Percentiles rank a stretch among this genome's conserved stretches.
phyloP scores from a whole-genome alignment of 2,329 filamentous ascomycete species.

The Bipolaris bicolor region DNA sequence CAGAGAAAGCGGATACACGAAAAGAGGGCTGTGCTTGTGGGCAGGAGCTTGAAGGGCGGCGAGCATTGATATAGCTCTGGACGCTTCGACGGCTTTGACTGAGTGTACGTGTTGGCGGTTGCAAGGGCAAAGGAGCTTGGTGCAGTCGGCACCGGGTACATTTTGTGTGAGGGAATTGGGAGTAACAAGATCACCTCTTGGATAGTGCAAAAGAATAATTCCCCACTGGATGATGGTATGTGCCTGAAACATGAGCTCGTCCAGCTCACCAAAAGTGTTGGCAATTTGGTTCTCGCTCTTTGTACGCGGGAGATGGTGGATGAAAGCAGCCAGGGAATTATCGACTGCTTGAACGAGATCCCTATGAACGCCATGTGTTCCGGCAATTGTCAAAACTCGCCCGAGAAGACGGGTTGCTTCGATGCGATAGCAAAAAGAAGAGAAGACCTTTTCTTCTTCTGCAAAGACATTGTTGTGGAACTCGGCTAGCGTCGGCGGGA shows the following conservation, averaged over 20 bases:
- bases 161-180: slow-evolving; percentile 11
- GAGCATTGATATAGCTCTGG: slow-evolving; percentile 74
- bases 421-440: slow-evolving; percentile 81
- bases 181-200: slow-evolving; percentile 20
- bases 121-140: slow-evolving; percentile 23
- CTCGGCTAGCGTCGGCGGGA: slow-evolving; percentile 65
- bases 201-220: slow-evolving; percentile 28
- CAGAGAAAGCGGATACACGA: slow-evolving; percentile 29
- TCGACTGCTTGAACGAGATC: slow-evolving; percentile 60
- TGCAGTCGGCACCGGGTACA: slow-evolving; percentile 20
- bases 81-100: slow-evolving; percentile 76
- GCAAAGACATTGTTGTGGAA: slow-evolving; percentile 75
- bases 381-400: slow-evolving; percentile 65
- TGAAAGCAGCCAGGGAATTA: slow-evolving; percentile 71
- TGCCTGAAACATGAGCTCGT: slow-evolving; percentile 89
- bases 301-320: slow-evolving; percentile 72
- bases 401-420: slow-evolving; percentile 77
- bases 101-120: slow-evolving; percentile 60
- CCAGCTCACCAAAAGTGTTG: slow-evolving; percentile 69
- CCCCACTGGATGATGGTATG: slow-evolving; percentile 68
- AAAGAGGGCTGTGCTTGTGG: slow-evolving; percentile 64
- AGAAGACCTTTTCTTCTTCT: slow-evolving; percentile 72
- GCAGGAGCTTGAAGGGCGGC: slow-evolving; percentile 68
- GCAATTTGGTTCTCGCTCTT: slow-evolving; percentile 69
- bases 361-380: slow-evolving; percentile 29